These are phyloP conservation scores for Castanea mollissima DNA, from an alignment of 306 rosid genomes.

Conservation along the genomic window DNA sequence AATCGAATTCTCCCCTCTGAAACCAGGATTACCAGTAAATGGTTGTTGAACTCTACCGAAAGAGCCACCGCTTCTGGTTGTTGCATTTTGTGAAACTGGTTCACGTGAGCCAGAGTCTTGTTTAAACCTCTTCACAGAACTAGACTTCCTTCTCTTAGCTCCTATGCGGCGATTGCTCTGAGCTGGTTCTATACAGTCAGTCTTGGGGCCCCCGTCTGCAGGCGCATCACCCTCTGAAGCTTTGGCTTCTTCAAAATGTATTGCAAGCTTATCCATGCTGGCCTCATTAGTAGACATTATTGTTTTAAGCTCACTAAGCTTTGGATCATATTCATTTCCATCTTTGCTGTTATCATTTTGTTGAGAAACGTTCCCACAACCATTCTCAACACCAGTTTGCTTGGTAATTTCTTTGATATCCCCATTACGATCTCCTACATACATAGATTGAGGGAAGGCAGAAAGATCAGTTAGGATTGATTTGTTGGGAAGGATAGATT, in stretches of 20 bases:
- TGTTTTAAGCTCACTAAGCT: constrained; percentile 74
- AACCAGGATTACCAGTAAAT: constrained; percentile 26
- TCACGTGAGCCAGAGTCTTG: constrained; percentile 40
- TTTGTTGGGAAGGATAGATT: constrained; percentile 38
- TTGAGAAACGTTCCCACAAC: constrained; percentile 19
- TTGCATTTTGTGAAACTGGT: constrained; percentile 34
- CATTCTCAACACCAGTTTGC: constrained; percentile 32
- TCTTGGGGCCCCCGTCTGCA: constrained; percentile 34
- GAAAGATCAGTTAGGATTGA: constrained; percentile 24
- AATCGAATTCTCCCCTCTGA: constrained; percentile 39
- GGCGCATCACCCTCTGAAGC: constrained; percentile 26
- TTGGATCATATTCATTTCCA: constrained; percentile 66
- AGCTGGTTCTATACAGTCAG: constrained; percentile 32
- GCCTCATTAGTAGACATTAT: constrained; percentile 36
- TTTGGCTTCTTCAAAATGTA: constrained; percentile 47
- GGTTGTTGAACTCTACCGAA: constrained; percentile 28
- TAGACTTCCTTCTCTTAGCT: constrained; percentile 84
- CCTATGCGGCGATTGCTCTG: constrained; percentile 56
- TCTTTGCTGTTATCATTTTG: constrained; percentile 27
- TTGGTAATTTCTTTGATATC: constrained; percentile 25
- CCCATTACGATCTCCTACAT: constrained; percentile 36
- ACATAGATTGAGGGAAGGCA: constrained; percentile 45
- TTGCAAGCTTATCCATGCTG: constrained; percentile 40
- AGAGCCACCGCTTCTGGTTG: constrained; percentile 31
- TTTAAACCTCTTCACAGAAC: constrained; percentile 82